These are phyloP conservation scores for Backusella sp. DNA, from an alignment of 192 early-diverging fungal species.

Conservation along the genomic window DNA sequence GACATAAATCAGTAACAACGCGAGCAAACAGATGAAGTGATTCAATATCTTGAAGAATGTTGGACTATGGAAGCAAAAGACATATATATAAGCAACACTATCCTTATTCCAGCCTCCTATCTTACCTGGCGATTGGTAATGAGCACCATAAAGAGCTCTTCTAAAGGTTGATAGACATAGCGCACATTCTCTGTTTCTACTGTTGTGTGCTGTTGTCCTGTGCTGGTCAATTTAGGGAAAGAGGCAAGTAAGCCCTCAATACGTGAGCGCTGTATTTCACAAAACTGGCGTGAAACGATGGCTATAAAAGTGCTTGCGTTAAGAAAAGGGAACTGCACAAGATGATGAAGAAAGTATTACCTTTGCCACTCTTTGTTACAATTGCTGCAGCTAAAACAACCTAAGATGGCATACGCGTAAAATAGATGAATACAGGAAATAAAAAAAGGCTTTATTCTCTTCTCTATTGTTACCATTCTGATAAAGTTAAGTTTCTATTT, in stretches of 20 bases:
- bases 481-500: not conserved
- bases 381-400: conserved; percentile 90
- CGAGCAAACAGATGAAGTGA: conserved; percentile 94
- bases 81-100: not conserved
- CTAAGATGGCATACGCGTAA: conserved; percentile 42
- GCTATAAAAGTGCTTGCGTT: conserved; percentile 41
- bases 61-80: conserved; percentile 49
- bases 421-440: not conserved
- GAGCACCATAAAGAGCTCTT: conserved; percentile 93
- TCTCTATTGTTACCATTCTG: conserved; percentile 4
- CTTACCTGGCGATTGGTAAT: conserved; percentile 84
- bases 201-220: conserved; percentile 93
- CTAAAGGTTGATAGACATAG: conserved; percentile 98
- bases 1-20: conserved; percentile 88
- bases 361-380: conserved; percentile 92
- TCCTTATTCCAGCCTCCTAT: not conserved
- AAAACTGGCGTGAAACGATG: conserved; percentile 92
- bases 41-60: conserved; percentile 98
- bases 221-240: conserved; percentile 94
- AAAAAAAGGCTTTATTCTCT: not conserved
- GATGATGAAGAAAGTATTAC: conserved; percentile 43
- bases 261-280: conserved; percentile 94
- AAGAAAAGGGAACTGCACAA: not conserved
- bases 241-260: conserved; percentile 96
- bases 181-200: conserved; percentile 96